Base-by-base conservation (phyloP, 1,284 basidiomycete species). In the Ganoderma sinense region DNA sequence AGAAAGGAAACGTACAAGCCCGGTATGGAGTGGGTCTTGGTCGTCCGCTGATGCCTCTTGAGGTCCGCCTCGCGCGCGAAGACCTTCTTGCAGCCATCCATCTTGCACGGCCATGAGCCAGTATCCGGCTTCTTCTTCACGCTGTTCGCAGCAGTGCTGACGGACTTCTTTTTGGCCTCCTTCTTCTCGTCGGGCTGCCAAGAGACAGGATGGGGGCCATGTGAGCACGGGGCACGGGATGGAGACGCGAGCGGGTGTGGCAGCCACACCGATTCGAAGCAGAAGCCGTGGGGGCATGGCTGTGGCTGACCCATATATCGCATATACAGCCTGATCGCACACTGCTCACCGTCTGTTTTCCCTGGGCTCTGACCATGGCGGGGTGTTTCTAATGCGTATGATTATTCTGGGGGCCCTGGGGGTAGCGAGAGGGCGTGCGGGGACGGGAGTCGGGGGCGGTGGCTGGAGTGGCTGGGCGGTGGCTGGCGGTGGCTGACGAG, bases 41-140 rank as follows among this genome's bases (percentile, higher is more conserved):
- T 92, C 31, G 91, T 93, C 76, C 90, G 83, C 78, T 93, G 92
- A 79, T 93, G 91, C 74, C 91, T 78, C 82, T 93, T 93, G 71
- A 93, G 81, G 83, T 93, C 91, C 14, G 92, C 92, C 79, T 93
- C 91, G 66, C 91, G 86, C 60, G 90, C 91, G 77, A 93, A 93
- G 76, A 90, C 88, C 80, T 92, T 93, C 79, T 87, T 89, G 81
- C 91, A 93, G 14, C 91, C 91, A 75, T 89, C 87, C 75, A 93
- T 92, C 78, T 88, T 89, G 82, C 91, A 93, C 8, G 91, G 89
- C 92, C 92, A 93, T 64, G 89, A 78, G 10, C 87, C 86, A 10
- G 86, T 83, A 69, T 85, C 84, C 2, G 82, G 76, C 53, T 81
- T 78, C 76, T 88, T 89, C 81, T 85, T 87, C 60, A 61, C 56